Evolutionary conservation across 306 rosid genomes (phyloP), one percentile per base, ranked within the genome.

Genomic region (Adenanthera pavonina): DNA sequence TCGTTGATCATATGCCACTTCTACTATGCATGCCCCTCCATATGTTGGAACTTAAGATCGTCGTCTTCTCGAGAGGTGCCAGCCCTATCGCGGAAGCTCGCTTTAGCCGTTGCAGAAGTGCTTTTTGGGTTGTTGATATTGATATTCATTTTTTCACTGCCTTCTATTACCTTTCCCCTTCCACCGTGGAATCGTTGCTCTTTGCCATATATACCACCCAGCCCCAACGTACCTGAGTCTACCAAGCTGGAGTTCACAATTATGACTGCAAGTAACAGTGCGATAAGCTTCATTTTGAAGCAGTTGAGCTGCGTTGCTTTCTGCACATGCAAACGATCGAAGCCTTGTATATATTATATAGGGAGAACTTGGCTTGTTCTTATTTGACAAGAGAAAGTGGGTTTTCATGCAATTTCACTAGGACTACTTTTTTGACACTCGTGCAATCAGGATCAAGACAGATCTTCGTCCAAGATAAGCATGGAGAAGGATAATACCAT

Each of bases 121-220:
- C 73, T 80, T 65, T 40, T 80, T 1, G 84, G 82, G 72, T 67
- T 72, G 77, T 78, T 54, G 25, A 41, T 72, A 52, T 52, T 71
- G 81, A 72, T 76, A 76, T 72, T 84, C 51, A 25, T 88, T 11
- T 80, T 80, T 48, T 66, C 79, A 66, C n/a, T 53, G 60, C 69
- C 83, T 84, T 85, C 83, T 44, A 79, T 75, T 9, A 65, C 33
- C 77, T 84, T 82, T 44, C 87, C 82, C 6, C 64, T 75, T 70
- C 83, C 69, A 49, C 11, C 60, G 13, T 6, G 80, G 78, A 77
- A 85, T 60, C 78, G 78, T 71, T 88, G 86, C 83, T 85, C 90
- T 79, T 84, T 88, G 38, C 88, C 88, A 66, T 77, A 82, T 52
- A 75, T 83, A 43, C 90, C 89, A 66, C 88, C 89, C 59, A 87